phyloP scores from a whole-genome alignment of 1,139 yeast species.

The Candida tropicalis region DNA sequence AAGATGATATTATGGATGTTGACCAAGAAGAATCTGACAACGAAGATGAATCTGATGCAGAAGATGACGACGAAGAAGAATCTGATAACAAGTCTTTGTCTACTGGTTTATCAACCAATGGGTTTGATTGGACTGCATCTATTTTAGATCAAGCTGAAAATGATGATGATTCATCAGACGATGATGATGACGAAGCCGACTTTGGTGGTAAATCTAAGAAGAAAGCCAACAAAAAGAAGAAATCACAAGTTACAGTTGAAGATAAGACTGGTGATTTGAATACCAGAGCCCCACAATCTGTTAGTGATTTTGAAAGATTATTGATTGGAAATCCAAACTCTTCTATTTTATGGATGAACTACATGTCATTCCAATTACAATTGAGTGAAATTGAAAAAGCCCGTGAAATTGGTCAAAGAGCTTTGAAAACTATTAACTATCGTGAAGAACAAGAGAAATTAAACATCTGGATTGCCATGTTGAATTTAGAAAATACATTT shows the following conservation, averaged over 20 bases:
- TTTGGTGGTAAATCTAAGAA: conserved; percentile 42
- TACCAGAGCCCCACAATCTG: conserved; percentile 88
- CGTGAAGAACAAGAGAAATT: conserved; percentile 93
- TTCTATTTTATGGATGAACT: conserved; percentile 95
- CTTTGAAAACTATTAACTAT: conserved; percentile 84
- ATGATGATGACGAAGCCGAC: conserved; percentile 39
- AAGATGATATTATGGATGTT: conserved; percentile 19
- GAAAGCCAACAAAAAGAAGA: conserved; percentile 34
- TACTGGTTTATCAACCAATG: conserved; percentile 75
- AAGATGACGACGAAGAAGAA: conserved; percentile 24
- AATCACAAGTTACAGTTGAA: conserved; percentile 50
- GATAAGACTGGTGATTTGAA: conserved; percentile 86
- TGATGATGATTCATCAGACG: conserved; percentile 50
- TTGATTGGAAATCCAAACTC: conserved; percentile 92
- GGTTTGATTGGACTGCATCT: conserved; percentile 94
- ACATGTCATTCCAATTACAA: conserved; percentile 96
- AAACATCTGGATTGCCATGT: conserved; percentile 93
- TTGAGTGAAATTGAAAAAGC: conserved; percentile 93
- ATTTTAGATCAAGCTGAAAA: conserved; percentile 78
- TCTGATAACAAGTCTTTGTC: conserved; percentile 23
- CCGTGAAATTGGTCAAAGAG: conserved; percentile 90
- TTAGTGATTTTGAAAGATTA: conserved; percentile 86
- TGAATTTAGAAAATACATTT: conserved; percentile 91
- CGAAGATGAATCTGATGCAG: conserved; percentile 26
- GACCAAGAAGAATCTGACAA: conserved; percentile 24